Percentiles rank a stretch among this genome's conserved stretches.
phyloP scores from a whole-genome alignment of 371 early-diverging fungal genomes.

The Aphelidium insulamus region DNA sequence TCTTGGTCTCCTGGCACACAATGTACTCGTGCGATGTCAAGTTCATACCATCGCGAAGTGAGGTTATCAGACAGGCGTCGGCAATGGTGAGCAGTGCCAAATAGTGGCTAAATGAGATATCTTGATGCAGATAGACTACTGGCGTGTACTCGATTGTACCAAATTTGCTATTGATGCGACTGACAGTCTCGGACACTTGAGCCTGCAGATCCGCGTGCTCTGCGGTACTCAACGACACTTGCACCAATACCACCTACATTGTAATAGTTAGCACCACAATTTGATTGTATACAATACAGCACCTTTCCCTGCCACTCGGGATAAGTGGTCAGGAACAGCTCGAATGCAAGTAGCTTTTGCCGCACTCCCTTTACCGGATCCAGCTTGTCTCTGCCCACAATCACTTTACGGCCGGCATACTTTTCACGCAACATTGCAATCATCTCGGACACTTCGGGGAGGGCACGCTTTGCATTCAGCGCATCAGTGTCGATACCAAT shows the following conservation, averaged over 20 bases:
- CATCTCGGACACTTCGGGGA: slow-evolving; percentile 42
- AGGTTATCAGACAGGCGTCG: slow-evolving; percentile 77
- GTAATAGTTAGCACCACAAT: too few species aligned
- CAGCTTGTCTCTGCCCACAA: slow-evolving; percentile 82
- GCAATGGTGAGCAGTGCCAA: slow-evolving; percentile 72
- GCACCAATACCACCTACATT: slow-evolving; percentile 18
- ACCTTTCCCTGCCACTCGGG: slow-evolving; percentile 63
- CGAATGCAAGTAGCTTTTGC: slow-evolving; percentile 72
- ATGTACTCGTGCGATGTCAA: slow-evolving; percentile 88
- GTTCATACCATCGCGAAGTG: slow-evolving; percentile 93
- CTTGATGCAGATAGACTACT: slow-evolving; percentile 44
- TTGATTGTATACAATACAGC: too few species aligned
- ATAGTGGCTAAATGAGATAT: slow-evolving; percentile 64
- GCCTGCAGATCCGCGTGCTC: slow-evolving; percentile 21
- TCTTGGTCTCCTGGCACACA: slow-evolving; percentile 60
- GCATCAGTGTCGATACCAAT: slow-evolving; percentile 60
- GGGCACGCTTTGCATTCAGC: slow-evolving; percentile 28
- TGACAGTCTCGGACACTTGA: slow-evolving; percentile 20
- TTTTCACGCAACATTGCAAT: slow-evolving; percentile 43
- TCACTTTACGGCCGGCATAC: slow-evolving; percentile 59
- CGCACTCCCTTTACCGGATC: slow-evolving; percentile 87
- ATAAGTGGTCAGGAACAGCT: slow-evolving; percentile 45
- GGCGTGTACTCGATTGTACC: slow-evolving; percentile 27
- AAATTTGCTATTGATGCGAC: slow-evolving; percentile 23
- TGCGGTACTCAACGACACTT: slow-evolving; percentile 24